Evolutionary conservation across 148 eudicot species (phyloP).

Genomic region (Persicaria tinctoria): DNA sequence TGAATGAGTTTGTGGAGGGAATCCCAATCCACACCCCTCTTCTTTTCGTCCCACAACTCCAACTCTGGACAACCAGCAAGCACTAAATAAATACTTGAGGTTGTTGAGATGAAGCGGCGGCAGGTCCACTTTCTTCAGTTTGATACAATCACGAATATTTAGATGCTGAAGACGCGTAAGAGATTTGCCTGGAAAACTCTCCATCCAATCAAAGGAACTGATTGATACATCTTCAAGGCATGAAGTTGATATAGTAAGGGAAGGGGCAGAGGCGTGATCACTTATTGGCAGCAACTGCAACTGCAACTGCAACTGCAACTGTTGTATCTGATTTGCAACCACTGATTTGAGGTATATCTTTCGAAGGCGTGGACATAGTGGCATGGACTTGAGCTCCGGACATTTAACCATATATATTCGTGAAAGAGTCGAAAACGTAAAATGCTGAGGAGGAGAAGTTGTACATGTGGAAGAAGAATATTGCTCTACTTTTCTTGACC

Average conservation of each 20-base stretch:
- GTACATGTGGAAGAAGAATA: too few relatives aligned
- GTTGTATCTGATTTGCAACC: not conserved
- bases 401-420: not conserved
- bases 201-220: not conserved
- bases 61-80: not conserved
- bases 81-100: not conserved
- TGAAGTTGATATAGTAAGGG: not conserved
- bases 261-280: too few relatives aligned
- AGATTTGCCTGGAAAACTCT: too few relatives aligned
- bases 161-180: not conserved
- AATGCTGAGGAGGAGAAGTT: not conserved
- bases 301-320: too few relatives aligned
- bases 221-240: not conserved
- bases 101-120: not conserved
- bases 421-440: not conserved
- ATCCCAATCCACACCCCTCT: not conserved
- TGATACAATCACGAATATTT: not conserved
- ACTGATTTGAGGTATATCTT: not conserved
- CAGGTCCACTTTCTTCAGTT: not conserved
- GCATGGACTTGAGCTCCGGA: not conserved
- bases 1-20: not conserved
- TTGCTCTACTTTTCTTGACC: not conserved
- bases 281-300: too few relatives aligned
- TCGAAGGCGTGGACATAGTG: not conserved
- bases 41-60: constrained; percentile 1